A percentile compares a stretch with the other conserved stretches of the same genome.
phyloP scores from a whole-genome alignment of 768 basidiomycete species.

The Leccinum rimulosum region DNA sequence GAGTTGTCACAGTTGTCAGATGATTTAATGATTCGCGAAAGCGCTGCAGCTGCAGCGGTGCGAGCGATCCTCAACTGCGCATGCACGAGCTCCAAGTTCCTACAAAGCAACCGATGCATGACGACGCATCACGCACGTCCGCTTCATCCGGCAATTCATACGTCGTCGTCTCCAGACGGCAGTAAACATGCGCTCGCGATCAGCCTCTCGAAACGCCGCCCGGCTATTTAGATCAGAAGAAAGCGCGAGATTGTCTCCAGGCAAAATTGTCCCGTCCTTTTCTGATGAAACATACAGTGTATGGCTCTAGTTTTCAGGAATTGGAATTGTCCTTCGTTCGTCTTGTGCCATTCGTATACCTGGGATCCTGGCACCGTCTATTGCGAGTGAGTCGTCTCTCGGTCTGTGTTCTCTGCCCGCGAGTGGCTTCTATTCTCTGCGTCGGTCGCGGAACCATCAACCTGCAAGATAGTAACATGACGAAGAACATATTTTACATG shows the following conservation, averaged over 20 bases:
- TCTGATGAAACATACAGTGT: no score
- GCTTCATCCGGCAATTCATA: slow-evolving; percentile 79
- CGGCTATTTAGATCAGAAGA: no score
- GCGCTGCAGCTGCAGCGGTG: slow-evolving; percentile 53
- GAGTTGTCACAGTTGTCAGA: slow-evolving; percentile 80
- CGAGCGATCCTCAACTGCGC: slow-evolving; percentile 64
- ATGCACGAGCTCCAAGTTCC: slow-evolving; percentile 86
- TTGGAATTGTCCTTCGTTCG: slow-evolving; percentile 44
- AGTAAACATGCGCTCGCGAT: slow-evolving; percentile 46
- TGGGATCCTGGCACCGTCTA: slow-evolving; percentile 59
- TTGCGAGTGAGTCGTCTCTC: slow-evolving; percentile 36
- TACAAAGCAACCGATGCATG: slow-evolving; percentile 26
- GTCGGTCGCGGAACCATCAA: slow-evolving; percentile 28
- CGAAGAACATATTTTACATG: slow-evolving; percentile 34
- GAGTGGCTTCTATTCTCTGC: slow-evolving; percentile 5
- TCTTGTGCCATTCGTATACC: slow-evolving; percentile 39
- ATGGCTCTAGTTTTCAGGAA: slow-evolving; percentile 29
- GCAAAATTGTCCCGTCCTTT: no score
- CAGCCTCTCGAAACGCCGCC: not conserved
- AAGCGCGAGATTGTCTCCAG: no score
- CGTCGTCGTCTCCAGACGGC: slow-evolving; percentile 32
- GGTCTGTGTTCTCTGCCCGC: no score
- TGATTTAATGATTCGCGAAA: slow-evolving; percentile 55
- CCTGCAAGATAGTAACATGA: slow-evolving; percentile 29
- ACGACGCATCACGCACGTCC: slow-evolving; percentile 48